Conservation (phyloP, 2,329 filamentous ascomycete genomes). For the Calonectria pauciramosa region DNA sequence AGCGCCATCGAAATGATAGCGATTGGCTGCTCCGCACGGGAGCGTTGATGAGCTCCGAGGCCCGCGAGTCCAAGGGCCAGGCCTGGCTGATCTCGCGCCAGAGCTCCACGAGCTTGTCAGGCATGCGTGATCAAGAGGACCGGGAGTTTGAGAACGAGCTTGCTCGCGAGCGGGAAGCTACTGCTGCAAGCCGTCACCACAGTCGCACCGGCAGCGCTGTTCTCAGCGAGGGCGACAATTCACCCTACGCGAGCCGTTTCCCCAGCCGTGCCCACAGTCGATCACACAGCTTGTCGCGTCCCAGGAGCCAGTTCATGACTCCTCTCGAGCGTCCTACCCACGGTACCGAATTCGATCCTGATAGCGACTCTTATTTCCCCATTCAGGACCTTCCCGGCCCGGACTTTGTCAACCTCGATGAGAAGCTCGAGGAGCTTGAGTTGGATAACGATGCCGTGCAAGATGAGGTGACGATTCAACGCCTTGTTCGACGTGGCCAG, state of each 20-base stretch:
- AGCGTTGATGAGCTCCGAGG: constrained; percentile 71
- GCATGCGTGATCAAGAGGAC: constrained; percentile 65
- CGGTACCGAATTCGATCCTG: constrained; percentile 51
- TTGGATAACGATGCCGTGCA: constrained; percentile 64
- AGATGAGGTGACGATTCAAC: constrained; percentile 69
- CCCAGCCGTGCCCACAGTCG: constrained; percentile 65
- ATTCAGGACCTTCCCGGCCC: constrained; percentile 60
- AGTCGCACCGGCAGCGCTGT: constrained; percentile 63
- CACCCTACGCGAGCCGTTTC: constrained; percentile 58
- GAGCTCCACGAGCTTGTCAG: constrained; percentile 73
- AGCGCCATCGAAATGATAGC: constrained; percentile 62
- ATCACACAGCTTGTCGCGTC: constrained; percentile 51
- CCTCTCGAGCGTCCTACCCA: constrained; percentile 56
- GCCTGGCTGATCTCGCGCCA: constrained; percentile 76
- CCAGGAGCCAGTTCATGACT: constrained; percentile 58
- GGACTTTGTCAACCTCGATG: constrained; percentile 74
- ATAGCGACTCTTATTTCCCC: constrained; percentile 42
- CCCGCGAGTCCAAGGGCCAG: constrained; percentile 77
- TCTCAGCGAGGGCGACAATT: constrained; percentile 54
- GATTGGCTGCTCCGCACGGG: constrained; percentile 77
- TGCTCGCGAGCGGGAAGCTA: constrained; percentile 62
- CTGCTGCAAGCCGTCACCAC: constrained; percentile 57
- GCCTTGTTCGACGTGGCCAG: constrained; percentile 67
- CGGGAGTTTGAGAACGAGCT: constrained; percentile 66
- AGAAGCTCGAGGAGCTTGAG: constrained; percentile 68